Percentiles rank a stretch among this genome's conserved stretches.
These are phyloP conservation scores for Candida maltosa DNA, from an alignment of 805 yeast species.

Conservation along the genomic window DNA sequence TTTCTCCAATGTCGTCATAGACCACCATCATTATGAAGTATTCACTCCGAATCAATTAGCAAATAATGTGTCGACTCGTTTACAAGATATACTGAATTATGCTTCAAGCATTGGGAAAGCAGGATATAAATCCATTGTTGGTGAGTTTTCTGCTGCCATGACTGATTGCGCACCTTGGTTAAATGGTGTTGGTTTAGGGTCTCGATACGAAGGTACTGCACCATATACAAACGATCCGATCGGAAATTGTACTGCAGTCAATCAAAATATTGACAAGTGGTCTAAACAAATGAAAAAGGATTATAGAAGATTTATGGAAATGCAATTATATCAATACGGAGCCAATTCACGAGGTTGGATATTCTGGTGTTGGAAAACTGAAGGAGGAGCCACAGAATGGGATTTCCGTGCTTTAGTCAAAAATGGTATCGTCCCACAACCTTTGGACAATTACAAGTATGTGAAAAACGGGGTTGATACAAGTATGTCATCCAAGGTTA, in stretches of 20 bases:
- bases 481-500: not conserved
- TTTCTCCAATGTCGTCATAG: slow-evolving; percentile 34
- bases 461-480: slow-evolving; percentile 31
- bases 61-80: slow-evolving; percentile 27
- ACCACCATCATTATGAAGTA: slow-evolving; percentile 41
- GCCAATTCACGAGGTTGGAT: slow-evolving; percentile 54
- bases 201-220: slow-evolving; percentile 51
- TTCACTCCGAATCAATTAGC: slow-evolving; percentile 29
- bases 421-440: slow-evolving; percentile 57
- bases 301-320: slow-evolving; percentile 56
- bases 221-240: slow-evolving; percentile 26
- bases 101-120: slow-evolving; percentile 31
- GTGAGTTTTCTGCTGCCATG: slow-evolving; percentile 71
- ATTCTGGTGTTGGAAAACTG: slow-evolving; percentile 73
- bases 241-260: slow-evolving; percentile 43
- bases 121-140: slow-evolving; percentile 51
- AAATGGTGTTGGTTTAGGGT: slow-evolving; percentile 66
- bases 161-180: slow-evolving; percentile 72
- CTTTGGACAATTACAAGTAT: slow-evolving; percentile 40
- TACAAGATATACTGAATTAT: slow-evolving; percentile 27
- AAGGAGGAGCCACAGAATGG: slow-evolving; percentile 61
- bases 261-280: slow-evolving; percentile 39
- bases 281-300: slow-evolving; percentile 35
- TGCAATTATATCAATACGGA: slow-evolving; percentile 54
- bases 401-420: slow-evolving; percentile 52